These are phyloP conservation scores for Russula lepida DNA, from an alignment of 768 basidiomycete genomes.

Conservation along the genomic window DNA sequence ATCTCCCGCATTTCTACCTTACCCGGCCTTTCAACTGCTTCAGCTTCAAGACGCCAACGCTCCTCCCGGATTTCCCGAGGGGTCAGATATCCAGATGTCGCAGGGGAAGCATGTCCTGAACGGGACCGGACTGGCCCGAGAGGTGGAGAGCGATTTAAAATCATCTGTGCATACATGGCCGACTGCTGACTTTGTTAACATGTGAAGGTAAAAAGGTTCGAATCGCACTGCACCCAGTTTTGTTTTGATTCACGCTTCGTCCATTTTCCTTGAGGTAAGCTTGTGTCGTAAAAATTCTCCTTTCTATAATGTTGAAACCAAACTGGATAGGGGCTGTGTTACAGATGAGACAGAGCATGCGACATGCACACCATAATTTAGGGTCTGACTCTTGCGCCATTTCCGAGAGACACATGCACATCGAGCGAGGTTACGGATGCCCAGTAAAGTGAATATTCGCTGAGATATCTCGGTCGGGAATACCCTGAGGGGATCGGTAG, in stretches of 20 bases:
- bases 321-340: conserved; percentile 39
- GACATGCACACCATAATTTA: conserved; percentile 72
- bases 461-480: conserved; percentile 81
- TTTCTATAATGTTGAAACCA: conserved; percentile 92
- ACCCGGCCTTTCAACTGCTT: conserved; percentile 45
- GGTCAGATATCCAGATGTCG: conserved; percentile 57
- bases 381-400: conserved; percentile 82
- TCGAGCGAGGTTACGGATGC: conserved; percentile 57
- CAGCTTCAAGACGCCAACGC: conserved; percentile 54
- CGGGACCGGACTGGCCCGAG: conserved; percentile 30
- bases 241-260: conserved; percentile 90
- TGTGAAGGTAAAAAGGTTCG: background rate
- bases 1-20: conserved; percentile 84
- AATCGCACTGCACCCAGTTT: conserved; percentile 56
- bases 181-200: background rate
- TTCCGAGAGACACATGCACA: conserved; percentile 78
- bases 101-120: conserved; percentile 43
- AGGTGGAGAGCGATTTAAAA: conserved; percentile 30
- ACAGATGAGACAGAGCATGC: background rate
- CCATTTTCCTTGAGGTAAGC: conserved; percentile 79
- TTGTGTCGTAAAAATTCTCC: conserved; percentile 77
- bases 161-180: conserved; percentile 11
- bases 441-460: conserved; percentile 57
- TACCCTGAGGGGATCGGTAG: conserved; percentile 52
- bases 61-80: conserved; percentile 75